Evolutionary conservation across 2,329 filamentous ascomycete genomes (phyloP).

Genomic region (Ascochyta rabiei): DNA sequence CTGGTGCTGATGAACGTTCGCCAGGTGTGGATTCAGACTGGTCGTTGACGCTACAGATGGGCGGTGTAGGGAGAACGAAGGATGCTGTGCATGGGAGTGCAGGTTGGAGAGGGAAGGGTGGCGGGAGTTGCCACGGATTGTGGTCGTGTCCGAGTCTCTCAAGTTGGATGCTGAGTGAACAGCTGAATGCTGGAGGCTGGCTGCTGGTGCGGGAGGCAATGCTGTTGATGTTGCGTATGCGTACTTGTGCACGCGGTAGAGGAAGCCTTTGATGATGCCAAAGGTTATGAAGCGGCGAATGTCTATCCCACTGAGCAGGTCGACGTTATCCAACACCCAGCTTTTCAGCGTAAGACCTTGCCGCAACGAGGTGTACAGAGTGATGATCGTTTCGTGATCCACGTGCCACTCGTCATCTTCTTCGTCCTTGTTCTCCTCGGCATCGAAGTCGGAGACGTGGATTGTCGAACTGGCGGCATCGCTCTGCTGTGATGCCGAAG

Average conservation of each 20-base stretch:
- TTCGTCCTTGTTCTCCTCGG: slow-evolving; percentile 12
- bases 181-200: slow-evolving; percentile 30
- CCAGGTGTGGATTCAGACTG: slow-evolving; percentile 9
- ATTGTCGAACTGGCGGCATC: slow-evolving; percentile 21
- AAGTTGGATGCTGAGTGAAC: slow-evolving; percentile 22
- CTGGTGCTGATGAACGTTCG: slow-evolving; percentile 10
- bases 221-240: slow-evolving; percentile 62
- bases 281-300: slow-evolving; percentile 93
- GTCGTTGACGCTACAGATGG: slow-evolving; percentile 26
- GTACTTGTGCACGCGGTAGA: slow-evolving; percentile 93
- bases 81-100: slow-evolving; percentile 19
- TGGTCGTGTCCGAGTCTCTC: slow-evolving; percentile 28
- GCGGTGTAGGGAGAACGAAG: slow-evolving; percentile 26
- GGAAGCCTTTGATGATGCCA: slow-evolving; percentile 90
- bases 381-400: slow-evolving; percentile 62
- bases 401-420: slow-evolving; percentile 28
- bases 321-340: slow-evolving; percentile 79
- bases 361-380: slow-evolving; percentile 83
- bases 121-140: slow-evolving; percentile 23
- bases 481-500: slow-evolving; percentile 28
- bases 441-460: slow-evolving; percentile 21
- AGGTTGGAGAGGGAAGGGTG: slow-evolving; percentile 12
- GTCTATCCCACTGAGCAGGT: slow-evolving; percentile 77
- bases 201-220: slow-evolving; percentile 36
- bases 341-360: slow-evolving; percentile 84